phyloP scores from a whole-genome alignment of 495 filamentous ascomycete species.

The Aspergillus kassunensis region DNA sequence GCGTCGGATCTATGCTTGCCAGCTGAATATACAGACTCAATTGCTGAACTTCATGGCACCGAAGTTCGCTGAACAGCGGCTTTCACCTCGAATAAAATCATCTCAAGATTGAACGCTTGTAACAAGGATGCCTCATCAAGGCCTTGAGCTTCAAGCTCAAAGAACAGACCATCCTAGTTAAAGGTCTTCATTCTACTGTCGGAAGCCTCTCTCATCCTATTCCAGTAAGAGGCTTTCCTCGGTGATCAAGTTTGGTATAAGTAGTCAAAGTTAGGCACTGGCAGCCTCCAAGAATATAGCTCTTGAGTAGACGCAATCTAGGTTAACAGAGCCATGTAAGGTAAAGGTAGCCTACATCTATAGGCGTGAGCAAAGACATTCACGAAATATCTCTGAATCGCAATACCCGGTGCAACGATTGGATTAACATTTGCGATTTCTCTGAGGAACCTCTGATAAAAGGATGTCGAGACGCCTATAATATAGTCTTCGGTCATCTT shows the following conservation, averaged over 20 bases:
- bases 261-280: too few species aligned
- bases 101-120: not conserved
- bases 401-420: not conserved
- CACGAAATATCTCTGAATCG: not conserved
- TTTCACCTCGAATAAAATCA: not conserved
- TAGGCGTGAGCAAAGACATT: not conserved
- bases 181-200: not conserved
- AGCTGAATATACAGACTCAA: too few species aligned
- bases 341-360: not conserved
- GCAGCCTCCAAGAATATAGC: not conserved
- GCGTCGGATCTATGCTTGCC: too few species aligned
- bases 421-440: not conserved
- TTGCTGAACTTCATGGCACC: too few species aligned
- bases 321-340: not conserved
- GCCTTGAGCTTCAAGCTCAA: not conserved
- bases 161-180: conserved; percentile 1
- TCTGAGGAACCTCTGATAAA: not conserved
- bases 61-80: too few species aligned
- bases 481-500: not conserved
- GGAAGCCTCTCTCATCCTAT: not conserved
- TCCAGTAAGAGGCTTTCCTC: not conserved
- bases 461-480: not conserved
- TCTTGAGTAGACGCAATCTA: not conserved
- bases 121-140: not conserved
- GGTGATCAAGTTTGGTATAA: too few species aligned